Conservation (phyloP, 768 basidiomycete species). For the Neoboletus subvelutipes region DNA sequence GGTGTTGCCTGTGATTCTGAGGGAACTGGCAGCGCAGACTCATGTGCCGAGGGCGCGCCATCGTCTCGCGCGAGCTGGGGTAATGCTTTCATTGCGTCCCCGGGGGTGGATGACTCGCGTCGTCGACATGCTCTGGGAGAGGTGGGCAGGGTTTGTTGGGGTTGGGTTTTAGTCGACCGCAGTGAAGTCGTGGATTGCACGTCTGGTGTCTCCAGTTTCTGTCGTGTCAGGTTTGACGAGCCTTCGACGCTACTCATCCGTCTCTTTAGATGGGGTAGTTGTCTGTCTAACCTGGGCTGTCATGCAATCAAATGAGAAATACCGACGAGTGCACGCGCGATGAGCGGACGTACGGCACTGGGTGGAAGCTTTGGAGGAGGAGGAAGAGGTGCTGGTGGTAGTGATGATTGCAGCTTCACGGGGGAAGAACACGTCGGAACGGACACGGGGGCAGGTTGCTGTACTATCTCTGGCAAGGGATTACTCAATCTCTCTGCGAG, state of each 20-base stretch:
- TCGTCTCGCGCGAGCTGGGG: not conserved
- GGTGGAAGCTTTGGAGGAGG: constrained; percentile 5
- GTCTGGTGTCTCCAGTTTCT: constrained; percentile 9
- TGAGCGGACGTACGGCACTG: constrained; percentile 8
- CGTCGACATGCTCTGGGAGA: constrained; percentile 1
- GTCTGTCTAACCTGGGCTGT: constrained; percentile 21
- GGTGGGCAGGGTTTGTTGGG: not conserved
- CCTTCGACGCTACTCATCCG: constrained; percentile 1
- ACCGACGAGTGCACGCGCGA: not conserved
- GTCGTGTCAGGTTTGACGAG: constrained; percentile 12
- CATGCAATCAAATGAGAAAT: not conserved
- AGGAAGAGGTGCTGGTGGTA: no score
- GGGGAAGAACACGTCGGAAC: not conserved
- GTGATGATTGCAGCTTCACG: not conserved
- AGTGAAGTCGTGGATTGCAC: not conserved
- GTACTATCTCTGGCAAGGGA: not conserved
- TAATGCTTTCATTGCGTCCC: not conserved
- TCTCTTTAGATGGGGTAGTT: constrained; percentile 12
- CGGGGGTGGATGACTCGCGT: not conserved
- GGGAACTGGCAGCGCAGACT: not conserved
- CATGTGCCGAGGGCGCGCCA: not conserved
- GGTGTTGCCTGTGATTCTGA: not conserved
- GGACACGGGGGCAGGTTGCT: not conserved
- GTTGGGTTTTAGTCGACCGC: not conserved
- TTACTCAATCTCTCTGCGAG: not conserved